These are phyloP conservation scores for Rhodofomes roseus DNA, from an alignment of 1,284 basidiomycete genomes.

Conservation along the genomic window DNA sequence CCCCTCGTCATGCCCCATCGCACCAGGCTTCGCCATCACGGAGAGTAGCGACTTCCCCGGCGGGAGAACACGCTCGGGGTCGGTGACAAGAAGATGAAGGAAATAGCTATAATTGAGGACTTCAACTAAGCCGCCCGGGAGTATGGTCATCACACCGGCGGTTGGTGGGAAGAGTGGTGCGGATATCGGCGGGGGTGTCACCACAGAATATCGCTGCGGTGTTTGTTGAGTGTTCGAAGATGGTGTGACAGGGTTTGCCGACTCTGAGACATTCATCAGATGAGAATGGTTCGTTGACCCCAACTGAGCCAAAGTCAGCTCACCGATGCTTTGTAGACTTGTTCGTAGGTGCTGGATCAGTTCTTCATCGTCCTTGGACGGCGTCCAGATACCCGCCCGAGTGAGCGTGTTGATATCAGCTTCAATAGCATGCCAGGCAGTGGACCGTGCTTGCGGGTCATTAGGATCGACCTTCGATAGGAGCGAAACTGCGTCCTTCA, in stretches of 20 bases:
- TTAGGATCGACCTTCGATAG: constrained; percentile 1
- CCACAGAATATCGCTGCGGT: constrained; percentile 8
- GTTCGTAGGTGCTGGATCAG: constrained; percentile 26
- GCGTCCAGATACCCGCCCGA: constrained; percentile 31
- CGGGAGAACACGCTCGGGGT: constrained; percentile 54
- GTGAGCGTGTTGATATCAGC: constrained; percentile 25
- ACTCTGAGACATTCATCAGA: background rate
- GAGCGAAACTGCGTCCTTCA: constrained; percentile 5
- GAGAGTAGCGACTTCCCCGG: constrained; percentile 68
- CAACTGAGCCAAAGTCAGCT: too few species aligned
- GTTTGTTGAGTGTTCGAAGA: background rate
- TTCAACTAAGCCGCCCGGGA: constrained; percentile 52
- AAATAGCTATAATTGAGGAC: constrained; percentile 55
- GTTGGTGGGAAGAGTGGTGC: constrained; percentile 28
- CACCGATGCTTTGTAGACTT: constrained; percentile 9
- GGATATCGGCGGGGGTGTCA: constrained; percentile 24
- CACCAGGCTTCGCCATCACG: constrained; percentile 44
- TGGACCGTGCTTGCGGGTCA: background rate
- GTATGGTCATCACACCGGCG: constrained; percentile 26
- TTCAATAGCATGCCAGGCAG: constrained; percentile 23
- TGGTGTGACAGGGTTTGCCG: background rate
- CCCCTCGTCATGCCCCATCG: constrained; percentile 16
- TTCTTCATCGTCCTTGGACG: constrained; percentile 28
- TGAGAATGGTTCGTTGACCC: too few species aligned
- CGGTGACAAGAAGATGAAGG: constrained; percentile 58